phyloP scores from a whole-genome alignment of 1,139 yeast species.

The Pichia norvegensis region DNA sequence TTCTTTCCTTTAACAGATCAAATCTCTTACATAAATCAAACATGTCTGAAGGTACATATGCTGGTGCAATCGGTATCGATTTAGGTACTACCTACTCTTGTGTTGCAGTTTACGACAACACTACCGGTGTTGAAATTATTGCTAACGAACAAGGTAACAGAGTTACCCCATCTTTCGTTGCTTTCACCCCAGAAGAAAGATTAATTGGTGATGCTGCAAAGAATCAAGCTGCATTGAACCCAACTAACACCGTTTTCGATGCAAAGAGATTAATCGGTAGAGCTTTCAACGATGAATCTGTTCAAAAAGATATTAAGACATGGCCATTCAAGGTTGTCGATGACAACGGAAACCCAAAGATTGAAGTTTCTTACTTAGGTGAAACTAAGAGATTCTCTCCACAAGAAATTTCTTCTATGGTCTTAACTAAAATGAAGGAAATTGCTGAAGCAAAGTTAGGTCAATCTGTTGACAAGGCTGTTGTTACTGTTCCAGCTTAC shows the following conservation, averaged over 20 bases:
- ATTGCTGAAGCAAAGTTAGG: slow-evolving; percentile 95
- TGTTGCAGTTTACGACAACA: slow-evolving; percentile 79
- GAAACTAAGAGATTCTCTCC: slow-evolving; percentile 94
- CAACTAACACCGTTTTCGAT: slow-evolving; percentile 92
- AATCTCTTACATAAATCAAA: slow-evolving; percentile 23
- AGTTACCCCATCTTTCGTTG: slow-evolving; percentile 97
- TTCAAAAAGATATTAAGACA: slow-evolving; percentile 92
- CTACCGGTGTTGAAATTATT: slow-evolving; percentile 75
- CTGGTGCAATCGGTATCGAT: slow-evolving; percentile 98
- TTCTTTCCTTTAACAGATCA: slow-evolving; percentile 2
- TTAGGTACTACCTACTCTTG: slow-evolving; percentile 98
- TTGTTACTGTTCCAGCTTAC: slow-evolving; percentile 94
- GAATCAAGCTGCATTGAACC: slow-evolving; percentile 98
- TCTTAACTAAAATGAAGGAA: slow-evolving; percentile 95
- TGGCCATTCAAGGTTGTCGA: slow-evolving; percentile 95
- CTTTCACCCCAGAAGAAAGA: slow-evolving; percentile 96
- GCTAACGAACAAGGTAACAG: slow-evolving; percentile 99
- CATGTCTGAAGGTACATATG: slow-evolving; percentile 99
- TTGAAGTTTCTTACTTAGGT: slow-evolving; percentile 89
- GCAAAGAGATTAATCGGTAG: slow-evolving; percentile 98
- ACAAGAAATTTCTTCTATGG: slow-evolving; percentile 96
- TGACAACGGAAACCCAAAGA: slow-evolving; percentile 78
- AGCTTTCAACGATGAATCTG: slow-evolving; percentile 82
- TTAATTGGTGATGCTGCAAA: slow-evolving; percentile 98
- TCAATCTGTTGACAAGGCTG: slow-evolving; percentile 90